These are phyloP conservation scores for Hansenula sp. DNA, from an alignment of 1,139 yeast species.

Conservation along the genomic window DNA sequence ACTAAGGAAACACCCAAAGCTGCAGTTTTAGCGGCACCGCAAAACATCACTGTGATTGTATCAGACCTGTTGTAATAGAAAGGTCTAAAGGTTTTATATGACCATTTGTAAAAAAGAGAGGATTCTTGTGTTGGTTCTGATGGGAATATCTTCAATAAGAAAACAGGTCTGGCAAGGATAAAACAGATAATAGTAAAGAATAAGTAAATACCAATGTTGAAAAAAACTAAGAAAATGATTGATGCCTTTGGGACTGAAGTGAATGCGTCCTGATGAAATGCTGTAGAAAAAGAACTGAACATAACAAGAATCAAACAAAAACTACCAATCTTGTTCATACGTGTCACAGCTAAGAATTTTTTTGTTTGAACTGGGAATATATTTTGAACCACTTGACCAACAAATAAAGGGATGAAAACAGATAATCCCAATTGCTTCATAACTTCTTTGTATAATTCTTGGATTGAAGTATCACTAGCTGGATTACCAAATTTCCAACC, in stretches of 20 bases:
- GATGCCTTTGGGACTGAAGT: conserved; percentile 64
- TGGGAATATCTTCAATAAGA: conserved; percentile 40
- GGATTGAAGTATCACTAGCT: conserved; percentile 49
- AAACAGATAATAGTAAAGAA: conserved; percentile 67
- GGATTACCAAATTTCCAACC: conserved; percentile 84
- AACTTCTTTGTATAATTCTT: conserved; percentile 63
- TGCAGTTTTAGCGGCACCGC: conserved; percentile 93
- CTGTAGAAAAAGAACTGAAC: conserved; percentile 86
- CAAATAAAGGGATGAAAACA: conserved; percentile 78
- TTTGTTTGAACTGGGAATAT: conserved; percentile 60
- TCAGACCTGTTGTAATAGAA: conserved; percentile 70
- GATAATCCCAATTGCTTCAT: conserved; percentile 85
- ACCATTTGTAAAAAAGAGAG: conserved; percentile 36
- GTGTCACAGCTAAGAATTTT: conserved; percentile 55
- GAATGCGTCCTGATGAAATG: conserved; percentile 79
- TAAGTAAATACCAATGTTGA: conserved; percentile 74
- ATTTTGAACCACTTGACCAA: conserved; percentile 82
- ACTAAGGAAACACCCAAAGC: conserved; percentile 84
- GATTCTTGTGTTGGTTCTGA: conserved; percentile 43
- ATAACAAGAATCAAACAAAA: conserved; percentile 74
- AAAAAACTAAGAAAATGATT: conserved; percentile 71
- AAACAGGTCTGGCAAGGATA: conserved; percentile 57
- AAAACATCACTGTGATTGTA: conserved; percentile 74
- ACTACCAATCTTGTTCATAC: conserved; percentile 68
- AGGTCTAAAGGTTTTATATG: conserved; percentile 47